Conservation (phyloP, 352 stramenopile genomes). For the Pythium graminicola region DNA sequence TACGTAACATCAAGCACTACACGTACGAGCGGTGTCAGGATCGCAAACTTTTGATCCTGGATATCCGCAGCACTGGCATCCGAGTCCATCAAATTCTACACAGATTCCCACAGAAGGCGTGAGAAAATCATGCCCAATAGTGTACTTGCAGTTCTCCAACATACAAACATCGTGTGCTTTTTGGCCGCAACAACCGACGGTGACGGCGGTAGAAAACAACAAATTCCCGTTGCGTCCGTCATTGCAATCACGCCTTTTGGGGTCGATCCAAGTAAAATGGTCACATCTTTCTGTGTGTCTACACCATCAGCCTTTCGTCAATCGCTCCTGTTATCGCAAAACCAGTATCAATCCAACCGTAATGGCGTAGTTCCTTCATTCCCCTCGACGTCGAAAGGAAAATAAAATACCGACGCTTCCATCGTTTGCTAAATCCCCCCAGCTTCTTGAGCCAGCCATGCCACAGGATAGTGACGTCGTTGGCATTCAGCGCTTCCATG, state of each 20-base stretch:
- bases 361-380: conserved; percentile 72
- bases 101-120: background rate
- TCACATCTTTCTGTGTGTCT: conserved; percentile 59
- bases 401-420: conserved; percentile 71
- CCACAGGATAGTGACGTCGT: conserved; percentile 68
- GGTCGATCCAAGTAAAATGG: conserved; percentile 48
- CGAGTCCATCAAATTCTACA: conserved; percentile 48
- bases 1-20: no score
- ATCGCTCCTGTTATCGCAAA: no score
- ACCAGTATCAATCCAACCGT: no score
- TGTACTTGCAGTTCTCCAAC: background rate
- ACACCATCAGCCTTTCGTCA: no score
- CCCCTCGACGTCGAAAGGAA: conserved; percentile 61
- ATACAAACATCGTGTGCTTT: conserved; percentile 58
- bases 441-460: conserved; percentile 83
- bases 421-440: conserved; percentile 75
- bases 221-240: conserved; percentile 67
- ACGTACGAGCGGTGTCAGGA: conserved; percentile 59
- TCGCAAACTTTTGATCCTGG: conserved; percentile 72
- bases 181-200: conserved; percentile 26
- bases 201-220: conserved; percentile 51
- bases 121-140: background rate
- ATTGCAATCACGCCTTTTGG: conserved; percentile 70
- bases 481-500: conserved; percentile 30
- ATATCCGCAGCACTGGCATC: conserved; percentile 37